Base-by-base conservation (phyloP, 306 rosid species). In the Lablab purpureus region DNA sequence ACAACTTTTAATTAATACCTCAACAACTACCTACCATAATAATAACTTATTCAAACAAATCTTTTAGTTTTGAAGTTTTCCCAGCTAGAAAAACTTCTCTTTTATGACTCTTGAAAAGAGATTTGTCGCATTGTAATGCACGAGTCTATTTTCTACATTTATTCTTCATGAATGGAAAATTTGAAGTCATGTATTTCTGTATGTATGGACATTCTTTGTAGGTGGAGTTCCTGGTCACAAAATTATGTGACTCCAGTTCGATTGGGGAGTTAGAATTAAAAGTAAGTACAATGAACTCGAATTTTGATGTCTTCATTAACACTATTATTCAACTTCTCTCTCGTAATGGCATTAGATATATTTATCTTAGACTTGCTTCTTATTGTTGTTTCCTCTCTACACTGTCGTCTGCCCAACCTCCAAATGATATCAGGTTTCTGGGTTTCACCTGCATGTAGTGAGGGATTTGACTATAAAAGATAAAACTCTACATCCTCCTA, bases 221-320 rank as follows among this genome's bases (percentile, higher is more conserved):
- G 97, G 91, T 94, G 75, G 84, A 89, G 82, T 87, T 81, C 90
- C 79, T 94, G 65, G 86, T 94, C 77, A 82, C 87, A 30, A 81
- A 82, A 77, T 17, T 94, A 75, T 94, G 99, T 41, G 94, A 92
- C 58, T 74, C 98, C 50, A 81, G 85, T 67, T 89, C 97, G 76
- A 63, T 94, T 67, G 88, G 71, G 34, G 97, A 92, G 84, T 52
- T 94, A 32, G 87, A 94, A 54, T 34, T 94, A 79, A 94, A 87
- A 80, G 98, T 94, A 90, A 71, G 94, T 66, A 50, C 54, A 68
- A 34, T 79, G 67, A 60, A 56, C 41, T 73, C 79, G 77, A 51
- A 55, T 62, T 71, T 49, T 49, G 15, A 36, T 73, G 34, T 77
- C 36, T 32, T 59, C 69, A 67, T 50, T 70, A 7, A 45, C 74